Evolutionary conservation across 352 stramenopile genomes (phyloP).

Genomic region (Hyaloperonospora brassicae): DNA sequence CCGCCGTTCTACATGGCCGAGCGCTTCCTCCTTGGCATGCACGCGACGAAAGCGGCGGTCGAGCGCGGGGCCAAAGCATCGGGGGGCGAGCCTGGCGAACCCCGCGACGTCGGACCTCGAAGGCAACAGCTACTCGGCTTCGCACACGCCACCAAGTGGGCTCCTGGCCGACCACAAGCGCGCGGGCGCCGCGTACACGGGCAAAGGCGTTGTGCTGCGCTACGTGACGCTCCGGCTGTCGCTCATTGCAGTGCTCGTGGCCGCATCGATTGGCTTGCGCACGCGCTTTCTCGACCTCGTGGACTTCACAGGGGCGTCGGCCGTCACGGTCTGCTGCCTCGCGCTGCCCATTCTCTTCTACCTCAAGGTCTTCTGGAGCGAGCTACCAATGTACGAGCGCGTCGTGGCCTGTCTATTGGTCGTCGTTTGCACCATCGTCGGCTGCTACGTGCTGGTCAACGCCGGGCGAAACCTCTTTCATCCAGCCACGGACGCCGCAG

Average conservation of each 20-base stretch:
- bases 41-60: too few relatives aligned
- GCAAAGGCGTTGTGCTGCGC: too few relatives aligned
- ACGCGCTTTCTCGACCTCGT: constrained; percentile 47
- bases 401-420: constrained; percentile 32
- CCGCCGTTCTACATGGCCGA: constrained; percentile 24
- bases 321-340: constrained; percentile 46
- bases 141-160: too few relatives aligned
- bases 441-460: constrained; percentile 46
- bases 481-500: constrained; percentile 24
- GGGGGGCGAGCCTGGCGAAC: too few relatives aligned
- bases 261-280: constrained; percentile 32
- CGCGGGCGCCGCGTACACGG: too few relatives aligned
- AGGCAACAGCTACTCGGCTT: too few relatives aligned
- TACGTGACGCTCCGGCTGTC: constrained; percentile 38
- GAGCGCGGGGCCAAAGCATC: too few relatives aligned
- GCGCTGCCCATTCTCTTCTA: constrained; percentile 49
- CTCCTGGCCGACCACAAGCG: too few relatives aligned
- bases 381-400: constrained; percentile 37
- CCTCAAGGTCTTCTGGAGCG: constrained; percentile 37
- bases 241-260: constrained; percentile 37
- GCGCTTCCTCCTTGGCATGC: constrained; percentile 21
- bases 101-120: too few relatives aligned
- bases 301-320: constrained; percentile 48
- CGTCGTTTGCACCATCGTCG: constrained; percentile 32
- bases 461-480: constrained; percentile 49